phyloP scores from a whole-genome alignment of 2,329 filamentous ascomycete species.

The Aspergillus aculeatus region DNA sequence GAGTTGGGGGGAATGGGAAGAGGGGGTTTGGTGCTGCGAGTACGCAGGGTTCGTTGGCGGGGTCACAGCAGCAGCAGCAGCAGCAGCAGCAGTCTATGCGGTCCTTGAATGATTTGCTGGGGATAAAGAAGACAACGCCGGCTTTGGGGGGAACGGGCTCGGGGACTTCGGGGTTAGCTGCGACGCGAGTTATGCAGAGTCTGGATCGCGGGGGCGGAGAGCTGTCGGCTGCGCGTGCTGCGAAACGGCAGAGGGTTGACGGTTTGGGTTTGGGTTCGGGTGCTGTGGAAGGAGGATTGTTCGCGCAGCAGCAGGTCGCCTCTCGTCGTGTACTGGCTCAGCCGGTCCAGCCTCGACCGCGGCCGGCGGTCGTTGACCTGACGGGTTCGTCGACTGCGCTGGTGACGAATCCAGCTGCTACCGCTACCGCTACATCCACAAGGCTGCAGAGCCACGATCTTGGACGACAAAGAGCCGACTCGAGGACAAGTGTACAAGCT shows the following conservation, averaged over 20 bases:
- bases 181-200: background rate
- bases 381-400: slow-evolving; percentile 12
- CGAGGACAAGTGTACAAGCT: too few relatives aligned
- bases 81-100: slow-evolving; percentile 44
- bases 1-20: background rate
- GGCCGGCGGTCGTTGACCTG: slow-evolving; percentile 24
- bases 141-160: too few relatives aligned
- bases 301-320: background rate
- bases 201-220: slow-evolving; percentile 10
- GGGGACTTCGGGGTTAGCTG: too few relatives aligned
- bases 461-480: too few relatives aligned
- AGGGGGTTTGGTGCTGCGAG: slow-evolving; percentile 48
- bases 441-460: background rate
- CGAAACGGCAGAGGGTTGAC: slow-evolving; percentile 33
- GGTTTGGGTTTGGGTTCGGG: too few relatives aligned
- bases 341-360: background rate
- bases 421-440: too few relatives aligned
- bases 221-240: slow-evolving; percentile 23
- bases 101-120: slow-evolving; percentile 63
- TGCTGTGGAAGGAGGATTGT: too few relatives aligned
- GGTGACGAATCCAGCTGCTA: too few relatives aligned
- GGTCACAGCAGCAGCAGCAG: slow-evolving; percentile 17
- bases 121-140: slow-evolving; percentile 56
- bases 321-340: background rate
- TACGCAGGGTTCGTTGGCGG: slow-evolving; percentile 42